These are phyloP conservation scores for Exophiala oligosperma DNA, from an alignment of 2,329 filamentous ascomycete genomes.

Conservation along the genomic window DNA sequence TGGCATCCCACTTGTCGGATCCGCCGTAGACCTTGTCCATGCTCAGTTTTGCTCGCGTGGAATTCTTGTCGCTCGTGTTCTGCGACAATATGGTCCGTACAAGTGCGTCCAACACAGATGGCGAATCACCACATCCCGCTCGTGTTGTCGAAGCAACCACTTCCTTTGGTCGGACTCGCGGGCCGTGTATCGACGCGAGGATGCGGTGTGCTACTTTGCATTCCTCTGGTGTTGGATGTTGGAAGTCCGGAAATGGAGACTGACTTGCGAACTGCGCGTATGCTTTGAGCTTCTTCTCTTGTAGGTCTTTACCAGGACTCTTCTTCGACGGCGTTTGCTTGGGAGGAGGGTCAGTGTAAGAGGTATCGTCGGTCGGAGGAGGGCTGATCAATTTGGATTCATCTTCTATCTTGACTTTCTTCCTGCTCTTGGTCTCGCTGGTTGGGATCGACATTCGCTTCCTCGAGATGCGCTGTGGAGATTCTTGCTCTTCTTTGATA, in stretches of 20 bases:
- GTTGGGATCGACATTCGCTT: constrained; percentile 10
- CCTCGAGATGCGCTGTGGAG: neutral
- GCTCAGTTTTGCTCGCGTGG: constrained; percentile 70
- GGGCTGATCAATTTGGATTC: constrained; percentile 6
- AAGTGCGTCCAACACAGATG: constrained; percentile 64
- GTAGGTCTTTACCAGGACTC: constrained; percentile 11
- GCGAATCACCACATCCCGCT: constrained; percentile 69
- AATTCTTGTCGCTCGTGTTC: constrained; percentile 60
- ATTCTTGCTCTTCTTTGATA: constrained; percentile 15
- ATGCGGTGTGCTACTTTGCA: constrained; percentile 69
- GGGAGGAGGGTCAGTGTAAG: neutral
- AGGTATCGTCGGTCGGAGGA: constrained; percentile 1
- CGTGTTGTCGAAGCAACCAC: constrained; percentile 69
- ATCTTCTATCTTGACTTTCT: constrained; percentile 19
- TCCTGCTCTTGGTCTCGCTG: constrained; percentile 7
- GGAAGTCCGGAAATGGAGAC: constrained; percentile 69
- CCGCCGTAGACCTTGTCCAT: constrained; percentile 69
- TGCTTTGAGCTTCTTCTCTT: constrained; percentile 35
- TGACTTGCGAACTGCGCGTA: constrained; percentile 44
- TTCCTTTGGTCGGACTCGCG: constrained; percentile 62
- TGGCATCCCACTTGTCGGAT: constrained; percentile 49
- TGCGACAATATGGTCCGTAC: constrained; percentile 63
- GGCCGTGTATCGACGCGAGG: constrained; percentile 65
- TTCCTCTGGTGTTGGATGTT: constrained; percentile 64
- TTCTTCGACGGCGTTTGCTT: constrained; percentile 29